Conservation (phyloP, 1,284 basidiomycete species). For the Inonotus hispidus region DNA sequence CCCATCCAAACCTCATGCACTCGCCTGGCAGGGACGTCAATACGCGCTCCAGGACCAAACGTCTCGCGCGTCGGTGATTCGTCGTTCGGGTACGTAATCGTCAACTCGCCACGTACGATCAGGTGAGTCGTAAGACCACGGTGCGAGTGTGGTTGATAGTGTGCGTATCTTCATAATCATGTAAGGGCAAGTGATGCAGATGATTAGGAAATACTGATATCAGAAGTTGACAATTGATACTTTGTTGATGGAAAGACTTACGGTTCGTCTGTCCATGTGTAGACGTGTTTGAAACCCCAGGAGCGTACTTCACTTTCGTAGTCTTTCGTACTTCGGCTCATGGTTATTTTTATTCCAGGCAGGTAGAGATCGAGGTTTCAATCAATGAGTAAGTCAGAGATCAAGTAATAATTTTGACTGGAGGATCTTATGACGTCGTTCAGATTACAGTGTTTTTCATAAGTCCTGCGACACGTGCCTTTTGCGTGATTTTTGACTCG, state of each 20-base stretch:
- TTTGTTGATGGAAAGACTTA: conserved; percentile 22
- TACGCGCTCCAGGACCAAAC: conserved; percentile 29
- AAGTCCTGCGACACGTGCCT: no score
- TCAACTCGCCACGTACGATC: conserved; percentile 28
- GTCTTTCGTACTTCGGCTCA: neutral
- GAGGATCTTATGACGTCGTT: no score
- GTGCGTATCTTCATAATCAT: conserved; percentile 25
- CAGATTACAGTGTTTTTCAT: no score
- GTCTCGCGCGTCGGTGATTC: conserved; percentile 24
- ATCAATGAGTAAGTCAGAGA: neutral
- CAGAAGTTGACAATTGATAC: no score
- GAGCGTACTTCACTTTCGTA: conserved; percentile 23
- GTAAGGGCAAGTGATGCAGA: no score
- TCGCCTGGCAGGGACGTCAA: conserved; percentile 29
- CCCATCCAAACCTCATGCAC: conserved; percentile 33
- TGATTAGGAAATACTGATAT: no score
- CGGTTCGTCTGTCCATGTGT: conserved; percentile 31
- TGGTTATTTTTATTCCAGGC: neutral
- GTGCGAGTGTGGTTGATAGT: conserved; percentile 30
- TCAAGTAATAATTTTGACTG: no score
- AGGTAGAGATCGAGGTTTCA: neutral
- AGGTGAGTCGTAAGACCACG: conserved; percentile 29
- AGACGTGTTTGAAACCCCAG: conserved; percentile 30
- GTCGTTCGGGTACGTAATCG: conserved; percentile 28
- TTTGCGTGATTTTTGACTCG: no score